A percentile compares a stretch with the other conserved stretches of the same genome.
phyloP scores from a whole-genome alignment of 2,329 filamentous ascomycete species.

The Phyllosticta capitalensis region DNA sequence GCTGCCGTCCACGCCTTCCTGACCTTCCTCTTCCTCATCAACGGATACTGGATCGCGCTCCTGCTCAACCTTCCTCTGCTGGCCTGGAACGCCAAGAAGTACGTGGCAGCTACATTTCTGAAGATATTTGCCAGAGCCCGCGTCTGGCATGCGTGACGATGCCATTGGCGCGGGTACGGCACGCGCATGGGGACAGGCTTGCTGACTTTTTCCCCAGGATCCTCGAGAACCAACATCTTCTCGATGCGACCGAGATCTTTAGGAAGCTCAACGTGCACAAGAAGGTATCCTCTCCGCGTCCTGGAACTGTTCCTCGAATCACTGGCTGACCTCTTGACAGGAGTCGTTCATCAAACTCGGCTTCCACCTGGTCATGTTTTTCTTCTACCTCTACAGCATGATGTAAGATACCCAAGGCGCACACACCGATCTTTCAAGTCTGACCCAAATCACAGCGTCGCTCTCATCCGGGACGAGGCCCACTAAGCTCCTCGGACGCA shows the following conservation, averaged over 20 bases:
- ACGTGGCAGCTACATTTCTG: slow-evolving; percentile 34
- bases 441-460: slow-evolving; percentile 44
- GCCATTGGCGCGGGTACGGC: not conserved
- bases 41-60: slow-evolving; percentile 95
- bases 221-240: slow-evolving; percentile 88
- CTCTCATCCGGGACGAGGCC: slow-evolving; percentile 89
- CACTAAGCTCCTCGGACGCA: slow-evolving; percentile 44
- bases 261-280: slow-evolving; percentile 98
- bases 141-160: not conserved
- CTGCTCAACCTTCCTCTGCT: slow-evolving; percentile 86
- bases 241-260: slow-evolving; percentile 99
- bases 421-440: not conserved
- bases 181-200: slow-evolving; percentile 1
- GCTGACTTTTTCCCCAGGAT: slow-evolving; percentile 56
- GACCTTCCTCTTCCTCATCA: slow-evolving; percentile 92
- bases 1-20: slow-evolving; percentile 94
- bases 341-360: slow-evolving; percentile 99
- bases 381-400: slow-evolving; percentile 99
- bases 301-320: not conserved
- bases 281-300: slow-evolving; percentile 53
- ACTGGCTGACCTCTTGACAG: slow-evolving; percentile 36
- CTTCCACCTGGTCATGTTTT: slow-evolving; percentile 99
- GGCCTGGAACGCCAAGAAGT: slow-evolving; percentile 97
- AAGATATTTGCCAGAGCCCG: not conserved
- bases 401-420: slow-evolving; percentile 36